Base-by-base conservation (phyloP, 805 yeast species). In the Metschnikowia vanudenii region DNA sequence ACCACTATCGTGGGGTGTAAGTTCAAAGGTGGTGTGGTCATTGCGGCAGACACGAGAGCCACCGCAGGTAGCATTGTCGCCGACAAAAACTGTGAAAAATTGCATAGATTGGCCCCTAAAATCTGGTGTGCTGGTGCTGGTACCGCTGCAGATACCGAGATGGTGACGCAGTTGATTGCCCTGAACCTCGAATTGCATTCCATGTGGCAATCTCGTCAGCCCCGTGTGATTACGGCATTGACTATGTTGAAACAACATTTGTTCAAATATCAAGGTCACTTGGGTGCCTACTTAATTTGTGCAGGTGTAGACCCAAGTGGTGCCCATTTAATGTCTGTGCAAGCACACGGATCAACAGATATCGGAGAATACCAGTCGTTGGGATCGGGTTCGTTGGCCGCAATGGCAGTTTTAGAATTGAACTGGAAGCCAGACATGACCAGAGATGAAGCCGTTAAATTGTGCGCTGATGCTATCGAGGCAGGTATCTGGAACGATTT, bases 101-200 rank as follows among this genome's bases (percentile, higher is more conserved):
- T 94, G 54, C 97, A 92, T 70, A 74, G 95, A 57, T 76, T 91
- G 54, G 79, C 96, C 6, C 96, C 97, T 9, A 80, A 78, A 61
- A 90, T 91, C 64, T 92, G 97, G 97, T 92, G 99, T 82, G 99
- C 99, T 43, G 99, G 99, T 61, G 99, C 99, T 3, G 99, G 99
- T 67, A 94, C 99, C n/a, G 99, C 99, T 26, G 98, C 99, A 7
- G 99, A 94, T 65, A 94, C 97, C 11, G 98, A 94, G 67, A 89
- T 90, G 82, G 98, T 94, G 33, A 94, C 99, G 4, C 96, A 90
- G 67, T 76, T 94, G 62, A 90, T 90, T 56, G 81, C 89, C 31
- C 88, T 96, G 32, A 91, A 92, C 65, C 73, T 94, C 54, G 99
- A 94, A 69, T 74, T 94, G 51, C 99, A 92, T 67, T 75, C 95